Percentiles rank a stretch among this genome's conserved stretches.
phyloP scores from a whole-genome alignment of 1,139 yeast genomes.

The Waltiozyma sp. region DNA sequence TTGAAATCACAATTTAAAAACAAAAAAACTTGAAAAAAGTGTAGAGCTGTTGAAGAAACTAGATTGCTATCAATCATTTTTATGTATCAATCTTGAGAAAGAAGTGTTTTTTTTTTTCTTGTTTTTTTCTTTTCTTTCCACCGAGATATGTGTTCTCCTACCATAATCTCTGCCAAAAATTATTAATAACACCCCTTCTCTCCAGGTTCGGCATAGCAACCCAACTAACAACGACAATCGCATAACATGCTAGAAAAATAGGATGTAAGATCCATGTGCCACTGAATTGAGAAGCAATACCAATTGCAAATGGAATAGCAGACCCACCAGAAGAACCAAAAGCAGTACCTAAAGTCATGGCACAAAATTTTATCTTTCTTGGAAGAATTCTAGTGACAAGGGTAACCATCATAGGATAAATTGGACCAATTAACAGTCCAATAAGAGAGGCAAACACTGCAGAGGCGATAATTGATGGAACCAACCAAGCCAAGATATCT shows the following conservation, averaged over 20 bases:
- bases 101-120: no score
- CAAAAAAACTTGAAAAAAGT: no score
- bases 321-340: conserved; percentile 57
- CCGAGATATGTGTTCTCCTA: no score
- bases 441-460: conserved; percentile 36
- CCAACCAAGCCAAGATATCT: conserved; percentile 36
- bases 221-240: conserved; percentile 33
- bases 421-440: conserved; percentile 44
- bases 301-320: conserved; percentile 44
- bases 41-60: no score
- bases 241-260: conserved; percentile 31
- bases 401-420: conserved; percentile 43
- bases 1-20: no score
- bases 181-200: conserved; percentile 14
- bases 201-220: conserved; percentile 32
- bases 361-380: conserved; percentile 40
- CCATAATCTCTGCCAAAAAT: conserved; percentile 15
- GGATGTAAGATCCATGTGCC: conserved; percentile 52
- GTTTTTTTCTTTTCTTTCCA: no score
- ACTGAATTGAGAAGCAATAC: conserved; percentile 37
- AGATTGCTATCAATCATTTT: no score
- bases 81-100: no score
- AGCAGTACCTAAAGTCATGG: conserved; percentile 45
- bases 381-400: conserved; percentile 38
- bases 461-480: conserved; percentile 30